Base-by-base conservation (phyloP, 2,329 filamentous ascomycete genomes). In the Curvularia verruculosa region DNA sequence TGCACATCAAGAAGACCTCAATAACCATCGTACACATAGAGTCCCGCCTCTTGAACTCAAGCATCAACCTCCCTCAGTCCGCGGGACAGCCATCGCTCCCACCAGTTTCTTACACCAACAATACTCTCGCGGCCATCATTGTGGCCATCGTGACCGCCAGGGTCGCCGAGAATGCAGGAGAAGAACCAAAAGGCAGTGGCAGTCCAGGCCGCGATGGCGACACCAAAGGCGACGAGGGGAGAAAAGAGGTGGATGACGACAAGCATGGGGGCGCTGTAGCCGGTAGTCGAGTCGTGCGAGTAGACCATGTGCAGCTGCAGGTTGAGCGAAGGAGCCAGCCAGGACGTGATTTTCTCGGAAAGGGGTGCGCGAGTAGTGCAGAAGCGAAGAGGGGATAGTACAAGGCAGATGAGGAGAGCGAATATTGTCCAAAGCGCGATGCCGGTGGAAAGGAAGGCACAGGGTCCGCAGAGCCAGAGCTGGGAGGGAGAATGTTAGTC, bases 171-270 rank as follows among this genome's bases (percentile, higher is more conserved):
- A 10, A 87, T 83, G 65, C 81, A 81, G 23, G 84, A 80, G 66
- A 85, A 86, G 49, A 86, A 75, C 86, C 85, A 88, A 75, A 87
- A 88, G 19, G 79, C 82, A 1, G 84, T 85, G 0, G 84, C 80
- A 0, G 83, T 82, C 85, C 85, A 88, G 5, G 82, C 80, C 1
- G 82, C 81, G 13, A 86, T 70, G 19, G 85, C 80, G 45, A 87
- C 78, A 36, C 81, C 83, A 10, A 86, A 72, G 51, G 84, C 84
- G 47, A 87, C 72, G 37, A 87, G 66, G 1, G 85, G 84, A 3
- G 84, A 84, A 24, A 85, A 72, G 1, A 85, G 64, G 59, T 85
- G 80, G 47, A 87, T 79, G 50, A 81, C 60, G 8, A 87, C 72
- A 15, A 87, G 77, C 70, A 79, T 77, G 2, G 75, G 65, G 3